Conservation (phyloP, 23 red algal genomes). For the Gracilaria vermiculophylla region DNA sequence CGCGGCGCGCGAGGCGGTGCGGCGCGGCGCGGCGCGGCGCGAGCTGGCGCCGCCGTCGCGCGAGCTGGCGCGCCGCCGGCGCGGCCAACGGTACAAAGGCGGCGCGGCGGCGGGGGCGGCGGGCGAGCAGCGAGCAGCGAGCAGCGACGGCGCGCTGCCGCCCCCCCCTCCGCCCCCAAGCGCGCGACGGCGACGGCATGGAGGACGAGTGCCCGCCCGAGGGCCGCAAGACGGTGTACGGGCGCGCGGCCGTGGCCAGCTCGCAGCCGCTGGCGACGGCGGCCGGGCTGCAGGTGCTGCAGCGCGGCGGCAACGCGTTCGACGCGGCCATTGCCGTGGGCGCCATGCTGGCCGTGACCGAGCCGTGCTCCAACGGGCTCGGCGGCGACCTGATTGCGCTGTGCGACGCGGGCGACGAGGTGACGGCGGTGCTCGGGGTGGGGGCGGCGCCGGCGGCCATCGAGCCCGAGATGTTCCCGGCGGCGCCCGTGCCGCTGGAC, state of each 20-base stretch:
- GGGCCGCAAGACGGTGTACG: constrained; percentile 26
- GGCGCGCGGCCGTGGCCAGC: constrained; percentile 69
- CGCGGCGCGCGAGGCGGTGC: background rate
- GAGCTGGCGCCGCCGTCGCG: too few species aligned
- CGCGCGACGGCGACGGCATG: too few species aligned
- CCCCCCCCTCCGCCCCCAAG: too few species aligned
- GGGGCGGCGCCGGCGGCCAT: constrained; percentile 61
- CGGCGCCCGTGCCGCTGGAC: background rate
- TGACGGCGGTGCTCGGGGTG: constrained; percentile 70
- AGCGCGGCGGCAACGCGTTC: constrained; percentile 69
- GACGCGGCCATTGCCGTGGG: constrained; percentile 93
- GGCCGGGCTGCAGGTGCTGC: constrained; percentile 68
- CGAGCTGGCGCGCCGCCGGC: too few species aligned
- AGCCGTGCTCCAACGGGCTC: constrained; percentile 93
- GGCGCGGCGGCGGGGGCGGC: too few species aligned
- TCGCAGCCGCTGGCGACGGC: constrained; percentile 88
- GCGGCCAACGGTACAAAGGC: too few species aligned
- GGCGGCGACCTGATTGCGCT: constrained; percentile 90
- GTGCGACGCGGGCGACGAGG: constrained; percentile 4
- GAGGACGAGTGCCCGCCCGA: background rate
- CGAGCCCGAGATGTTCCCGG: background rate
- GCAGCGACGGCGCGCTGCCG: too few species aligned
- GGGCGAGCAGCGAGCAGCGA: too few species aligned
- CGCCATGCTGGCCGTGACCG: constrained; percentile 85
- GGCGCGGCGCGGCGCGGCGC: background rate